Percentiles rank a stretch among this genome's conserved stretches.
Conservation (phyloP, 1,284 basidiomycete genomes). For the Coniferiporia sulphurascens region DNA sequence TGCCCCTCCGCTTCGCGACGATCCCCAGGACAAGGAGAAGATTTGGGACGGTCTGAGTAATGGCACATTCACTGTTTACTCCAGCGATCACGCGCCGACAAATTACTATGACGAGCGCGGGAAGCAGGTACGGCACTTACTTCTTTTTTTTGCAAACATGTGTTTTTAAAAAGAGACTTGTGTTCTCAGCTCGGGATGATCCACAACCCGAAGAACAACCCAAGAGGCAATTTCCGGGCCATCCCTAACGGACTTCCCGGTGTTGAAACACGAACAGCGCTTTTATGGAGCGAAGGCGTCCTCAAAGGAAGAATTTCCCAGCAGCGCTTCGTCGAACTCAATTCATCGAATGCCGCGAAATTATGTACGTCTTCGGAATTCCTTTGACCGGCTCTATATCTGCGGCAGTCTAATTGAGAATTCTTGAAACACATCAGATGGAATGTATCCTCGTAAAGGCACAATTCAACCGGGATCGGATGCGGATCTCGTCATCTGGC, state of each 20-base stretch:
- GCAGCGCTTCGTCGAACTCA: constrained; percentile 24
- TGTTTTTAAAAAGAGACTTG: not conserved
- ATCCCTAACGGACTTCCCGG: constrained; percentile 25
- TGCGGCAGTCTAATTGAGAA: not conserved
- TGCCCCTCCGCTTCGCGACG: constrained; percentile 22
- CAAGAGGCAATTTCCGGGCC: constrained; percentile 22
- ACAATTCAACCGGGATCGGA: constrained; percentile 22
- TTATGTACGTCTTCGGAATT: constrained; percentile 18
- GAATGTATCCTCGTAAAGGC: constrained; percentile 20
- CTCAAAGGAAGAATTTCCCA: constrained; percentile 22
- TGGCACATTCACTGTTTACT: constrained; percentile 24
- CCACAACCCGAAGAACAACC: constrained; percentile 13
- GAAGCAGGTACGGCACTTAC: constrained; percentile 16
- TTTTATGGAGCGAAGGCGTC: constrained; percentile 24
- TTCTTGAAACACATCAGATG: not conserved
- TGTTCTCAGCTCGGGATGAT: constrained; percentile 18
- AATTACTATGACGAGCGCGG: constrained; percentile 21
- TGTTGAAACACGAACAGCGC: constrained; percentile 23
- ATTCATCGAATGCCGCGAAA: constrained; percentile 23
- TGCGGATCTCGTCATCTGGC: constrained; percentile 23
- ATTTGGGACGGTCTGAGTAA: constrained; percentile 24
- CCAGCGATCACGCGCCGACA: constrained; percentile 23
- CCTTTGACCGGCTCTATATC: not conserved
- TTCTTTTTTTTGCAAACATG: not conserved
- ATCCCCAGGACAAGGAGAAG: constrained; percentile 21